phyloP scores from a whole-genome alignment of 495 filamentous ascomycete genomes.

The Polyplosphaeria fusca region DNA sequence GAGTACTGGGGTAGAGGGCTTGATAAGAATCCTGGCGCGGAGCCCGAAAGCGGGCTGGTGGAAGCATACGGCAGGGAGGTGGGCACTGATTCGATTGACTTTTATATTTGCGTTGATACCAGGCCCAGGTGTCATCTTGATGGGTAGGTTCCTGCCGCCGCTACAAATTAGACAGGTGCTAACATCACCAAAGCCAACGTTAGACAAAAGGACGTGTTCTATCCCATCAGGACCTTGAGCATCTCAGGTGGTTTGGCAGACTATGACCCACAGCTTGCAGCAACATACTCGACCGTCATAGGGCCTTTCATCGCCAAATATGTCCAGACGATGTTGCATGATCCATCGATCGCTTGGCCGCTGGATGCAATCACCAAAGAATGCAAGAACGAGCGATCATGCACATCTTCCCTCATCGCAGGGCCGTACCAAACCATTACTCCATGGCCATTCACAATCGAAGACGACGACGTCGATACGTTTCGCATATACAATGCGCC shows the following conservation, averaged over 20 bases:
- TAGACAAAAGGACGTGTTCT: constrained; percentile 1
- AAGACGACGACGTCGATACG: background rate
- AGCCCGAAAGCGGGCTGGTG: background rate
- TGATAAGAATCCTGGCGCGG: constrained; percentile 1
- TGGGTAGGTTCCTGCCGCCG: background rate
- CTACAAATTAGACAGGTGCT: background rate
- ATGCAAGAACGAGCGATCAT: constrained; percentile 1
- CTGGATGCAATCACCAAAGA: background rate
- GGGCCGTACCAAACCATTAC: constrained; percentile 8
- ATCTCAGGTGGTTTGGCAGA: constrained; percentile 11
- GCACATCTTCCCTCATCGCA: constrained; percentile 12
- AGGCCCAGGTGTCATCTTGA: constrained; percentile 20
- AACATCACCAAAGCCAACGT: constrained; percentile 7
- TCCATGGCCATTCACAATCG: constrained; percentile 15
- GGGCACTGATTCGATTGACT: constrained; percentile 2
- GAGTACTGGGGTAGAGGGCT: constrained; percentile 8
- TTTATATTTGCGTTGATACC: constrained; percentile 17
- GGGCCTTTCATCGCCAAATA: background rate
- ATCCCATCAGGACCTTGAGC: background rate
- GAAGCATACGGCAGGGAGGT: background rate
- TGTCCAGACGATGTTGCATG: constrained; percentile 16
- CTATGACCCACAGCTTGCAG: constrained; percentile 7
- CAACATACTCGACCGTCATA: background rate
- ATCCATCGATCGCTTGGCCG: constrained; percentile 9
- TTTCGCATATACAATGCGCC: constrained; percentile 8